Base-by-base conservation (phyloP, 129 eudicot genomes). In the Gnaphalium uliginosum region DNA sequence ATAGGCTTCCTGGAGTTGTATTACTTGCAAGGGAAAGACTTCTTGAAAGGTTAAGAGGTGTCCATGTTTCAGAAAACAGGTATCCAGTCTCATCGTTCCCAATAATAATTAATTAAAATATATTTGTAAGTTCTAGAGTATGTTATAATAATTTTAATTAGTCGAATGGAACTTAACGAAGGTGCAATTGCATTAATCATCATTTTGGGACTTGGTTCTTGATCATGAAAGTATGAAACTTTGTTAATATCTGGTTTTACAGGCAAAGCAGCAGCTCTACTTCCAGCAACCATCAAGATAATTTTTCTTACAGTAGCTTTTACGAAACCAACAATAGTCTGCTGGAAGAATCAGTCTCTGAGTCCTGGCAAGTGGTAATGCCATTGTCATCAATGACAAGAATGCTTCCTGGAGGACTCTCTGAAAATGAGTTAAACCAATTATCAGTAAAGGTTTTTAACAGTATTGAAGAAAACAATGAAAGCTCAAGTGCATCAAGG, bases 11-110 rank as follows among this genome's bases (percentile, higher is more conserved):
- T 15, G 90, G 96, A 83, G 88, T 85, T 27, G 98, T 93, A 14
- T 77, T 90, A 59, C 96, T 86, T 76, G 98, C 98, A 37, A 90
- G 93, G 81, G 98, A 93, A 85, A 88, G 98, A 65, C 95, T 93
- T 72, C 68, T 93, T 65, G 95, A 90, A 69, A 85, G 98, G 69
- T 71, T 93, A 25, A 88, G 95, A 83, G 90, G 96, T 21, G 90
- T 88, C 23, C 77, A 87, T 83, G 26, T 87, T 75, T 79, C 88
- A 56, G 81, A 85, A 2, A 76, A 33, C 78, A 90, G 98, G 98
- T 92, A 60, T 63, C 24, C 68, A 33, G 2, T 1, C 8, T 59
- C 50, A 21, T 54, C 17, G 21, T 11, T 29, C 4, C 37, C 17
- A 46, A 51, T 19, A 3, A 10, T 9, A 56, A 17, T 30, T 30